phyloP scores from a whole-genome alignment of 352 stramenopile species.

The Phytophthora fragariaefolia region DNA sequence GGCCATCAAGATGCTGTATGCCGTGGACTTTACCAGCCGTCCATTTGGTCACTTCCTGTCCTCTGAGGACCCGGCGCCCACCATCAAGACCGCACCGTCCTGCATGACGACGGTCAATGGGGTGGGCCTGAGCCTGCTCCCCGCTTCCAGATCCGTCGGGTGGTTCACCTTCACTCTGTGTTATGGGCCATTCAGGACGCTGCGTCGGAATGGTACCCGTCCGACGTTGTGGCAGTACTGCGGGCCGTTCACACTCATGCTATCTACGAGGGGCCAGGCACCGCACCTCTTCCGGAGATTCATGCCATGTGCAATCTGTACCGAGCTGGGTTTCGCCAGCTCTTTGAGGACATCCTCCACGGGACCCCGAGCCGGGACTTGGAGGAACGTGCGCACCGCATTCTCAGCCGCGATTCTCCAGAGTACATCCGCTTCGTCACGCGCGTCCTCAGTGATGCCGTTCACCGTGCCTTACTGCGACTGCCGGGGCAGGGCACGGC shows the following conservation, averaged over 20 bases:
- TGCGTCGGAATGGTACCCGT: neutral
- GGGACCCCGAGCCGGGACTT: neutral
- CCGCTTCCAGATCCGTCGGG: slow-evolving; percentile 3
- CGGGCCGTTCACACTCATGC: neutral
- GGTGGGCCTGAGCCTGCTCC: slow-evolving; percentile 2
- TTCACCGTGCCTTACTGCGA: too few species aligned
- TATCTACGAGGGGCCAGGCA: neutral
- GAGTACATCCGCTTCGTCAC: neutral
- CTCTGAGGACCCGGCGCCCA: slow-evolving; percentile 3
- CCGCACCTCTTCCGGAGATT: neutral
- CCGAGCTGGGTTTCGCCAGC: neutral
- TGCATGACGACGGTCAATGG: slow-evolving; percentile 16
- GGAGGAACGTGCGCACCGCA: neutral
- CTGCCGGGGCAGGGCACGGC: too few species aligned
- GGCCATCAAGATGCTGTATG: slow-evolving; percentile 20
- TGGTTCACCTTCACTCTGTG: neutral
- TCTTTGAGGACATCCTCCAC: neutral
- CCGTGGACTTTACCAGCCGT: slow-evolving; percentile 1
- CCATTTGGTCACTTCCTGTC: slow-evolving; percentile 21
- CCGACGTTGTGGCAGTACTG: neutral
- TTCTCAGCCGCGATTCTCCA: slow-evolving; percentile 2
- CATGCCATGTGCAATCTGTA: neutral
- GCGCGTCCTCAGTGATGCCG: neutral
- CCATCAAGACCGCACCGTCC: neutral
- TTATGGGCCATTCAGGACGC: neutral